Conservation (phyloP, 805 yeast genomes). For the Candida michaelii region DNA sequence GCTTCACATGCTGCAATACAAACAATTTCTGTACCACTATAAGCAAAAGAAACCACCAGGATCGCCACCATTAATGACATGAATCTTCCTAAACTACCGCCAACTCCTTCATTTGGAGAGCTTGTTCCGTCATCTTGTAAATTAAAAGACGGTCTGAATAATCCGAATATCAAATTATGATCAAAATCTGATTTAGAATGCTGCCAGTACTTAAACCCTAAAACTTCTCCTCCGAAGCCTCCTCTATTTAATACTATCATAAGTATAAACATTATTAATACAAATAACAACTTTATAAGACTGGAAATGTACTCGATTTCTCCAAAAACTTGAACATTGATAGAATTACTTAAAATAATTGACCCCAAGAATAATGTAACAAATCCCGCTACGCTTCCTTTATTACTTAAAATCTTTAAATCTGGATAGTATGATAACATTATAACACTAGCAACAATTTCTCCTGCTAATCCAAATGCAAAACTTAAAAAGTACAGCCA, state of each 20-base stretch:
- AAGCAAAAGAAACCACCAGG: slow-evolving; percentile 68
- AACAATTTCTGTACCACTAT: slow-evolving; percentile 80
- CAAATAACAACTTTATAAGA: slow-evolving; percentile 52
- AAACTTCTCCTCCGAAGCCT: slow-evolving; percentile 38
- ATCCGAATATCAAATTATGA: slow-evolving; percentile 57
- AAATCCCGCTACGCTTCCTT: slow-evolving; percentile 54
- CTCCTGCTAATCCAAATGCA: slow-evolving; percentile 73
- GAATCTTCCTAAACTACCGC: slow-evolving; percentile 60
- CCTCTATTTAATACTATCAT: slow-evolving; percentile 69
- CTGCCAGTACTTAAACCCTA: slow-evolving; percentile 78
- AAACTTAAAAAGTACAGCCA: slow-evolving; percentile 74
- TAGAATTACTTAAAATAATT: slow-evolving; percentile 52
- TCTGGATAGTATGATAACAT: slow-evolving; percentile 67
- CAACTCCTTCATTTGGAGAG: slow-evolving; percentile 49
- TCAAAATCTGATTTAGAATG: slow-evolving; percentile 47
- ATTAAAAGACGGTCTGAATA: slow-evolving; percentile 73
- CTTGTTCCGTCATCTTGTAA: slow-evolving; percentile 55
- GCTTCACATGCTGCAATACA: slow-evolving; percentile 86
- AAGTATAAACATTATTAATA: slow-evolving; percentile 54
- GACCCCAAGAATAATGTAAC: slow-evolving; percentile 58
- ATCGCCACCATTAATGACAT: slow-evolving; percentile 61
- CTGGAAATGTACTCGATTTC: slow-evolving; percentile 69
- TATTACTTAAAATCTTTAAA: slow-evolving; percentile 48
- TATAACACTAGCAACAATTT: slow-evolving; percentile 76
- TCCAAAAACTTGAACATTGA: slow-evolving; percentile 72